These are phyloP conservation scores for Globisporangium nodosum DNA, from an alignment of 352 stramenopile species.

Conservation along the genomic window DNA sequence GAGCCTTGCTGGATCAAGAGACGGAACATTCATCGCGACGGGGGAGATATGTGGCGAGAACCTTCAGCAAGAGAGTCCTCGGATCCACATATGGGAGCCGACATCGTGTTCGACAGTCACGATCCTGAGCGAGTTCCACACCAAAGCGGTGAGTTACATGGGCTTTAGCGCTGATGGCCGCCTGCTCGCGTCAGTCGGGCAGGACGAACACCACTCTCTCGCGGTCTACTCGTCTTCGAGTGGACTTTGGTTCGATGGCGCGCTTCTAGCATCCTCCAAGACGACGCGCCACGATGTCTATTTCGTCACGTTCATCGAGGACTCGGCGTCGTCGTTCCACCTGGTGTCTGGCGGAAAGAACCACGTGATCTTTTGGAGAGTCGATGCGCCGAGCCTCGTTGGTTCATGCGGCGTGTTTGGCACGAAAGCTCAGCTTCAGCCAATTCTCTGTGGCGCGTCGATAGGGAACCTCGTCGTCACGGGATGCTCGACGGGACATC, in stretches of 20 bases:
- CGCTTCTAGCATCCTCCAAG: slow-evolving; percentile 40
- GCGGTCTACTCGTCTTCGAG: slow-evolving; percentile 57
- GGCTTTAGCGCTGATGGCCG: slow-evolving; percentile 40
- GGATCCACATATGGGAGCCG: slow-evolving; percentile 74
- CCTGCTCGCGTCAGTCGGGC: slow-evolving; percentile 54
- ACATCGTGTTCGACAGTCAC: slow-evolving; percentile 41
- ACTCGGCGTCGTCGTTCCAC: slow-evolving; percentile 30
- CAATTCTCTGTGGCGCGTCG: slow-evolving; percentile 53
- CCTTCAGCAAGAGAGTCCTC: slow-evolving; percentile 44
- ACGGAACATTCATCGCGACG: slow-evolving; percentile 58
- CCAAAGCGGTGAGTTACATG: slow-evolving; percentile 60
- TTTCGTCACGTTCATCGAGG: slow-evolving; percentile 59
- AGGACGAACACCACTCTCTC: slow-evolving; percentile 74
- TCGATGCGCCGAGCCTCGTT: slow-evolving; percentile 43
- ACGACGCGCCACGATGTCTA: slow-evolving; percentile 50
- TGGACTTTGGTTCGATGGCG: slow-evolving; percentile 56
- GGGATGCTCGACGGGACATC: slow-evolving; percentile 51
- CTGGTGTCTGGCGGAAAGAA: slow-evolving; percentile 60
- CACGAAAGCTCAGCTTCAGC: slow-evolving; percentile 42
- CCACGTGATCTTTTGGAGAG: slow-evolving; percentile 70
- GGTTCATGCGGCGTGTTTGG: slow-evolving; percentile 61
- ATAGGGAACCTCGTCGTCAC: slow-evolving; percentile 52
- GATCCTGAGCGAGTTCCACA: slow-evolving; percentile 58
- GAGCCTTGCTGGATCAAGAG: slow-evolving; percentile 34
- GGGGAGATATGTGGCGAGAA: slow-evolving; percentile 65